Evolutionary conservation across 1,284 basidiomycete species (phyloP), one percentile per base, ranked within the genome.

Genomic region (Ganoderma meredithae): DNA sequence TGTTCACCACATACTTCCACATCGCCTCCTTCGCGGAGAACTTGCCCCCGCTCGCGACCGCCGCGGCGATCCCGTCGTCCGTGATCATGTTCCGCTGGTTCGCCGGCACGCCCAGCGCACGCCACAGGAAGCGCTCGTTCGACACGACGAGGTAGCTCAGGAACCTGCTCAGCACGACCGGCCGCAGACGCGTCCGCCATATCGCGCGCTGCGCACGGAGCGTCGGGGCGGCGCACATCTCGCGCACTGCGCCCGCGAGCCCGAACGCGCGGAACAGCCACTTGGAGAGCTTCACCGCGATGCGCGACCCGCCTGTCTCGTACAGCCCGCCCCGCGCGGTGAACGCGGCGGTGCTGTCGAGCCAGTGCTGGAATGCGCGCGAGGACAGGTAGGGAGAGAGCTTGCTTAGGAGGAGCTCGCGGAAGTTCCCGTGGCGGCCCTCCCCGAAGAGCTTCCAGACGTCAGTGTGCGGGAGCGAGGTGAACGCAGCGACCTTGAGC

Each of bases 1-100:
- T 73, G 63, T 72, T 66, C 63, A 73, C 72, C 40, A 73, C 72
- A 66, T 73, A 73, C 58, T 61, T 65, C 72, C 72, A 73, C 72
- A 73, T 71, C 64, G 72, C 69, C 62, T 71, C 71, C 69, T 72
- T 72, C 17, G 65, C 69, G 33, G 60, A 64, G 58, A 72, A 70
- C 61, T 60, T 56, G 27, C 61, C 47, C 12, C 69, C 69, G 40
- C 66, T 52, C 12, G 63, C 64, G 41, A 66, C 70, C 40, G 66
- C 43, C 7, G 56, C 64, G 40, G 67, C 64, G 40, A 69, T 62
- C 22, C 64, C 72, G 55, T 73, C 71, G 43, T 71, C 72, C 25
- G 65, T 56, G 63, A 73, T 73, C 72, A 73, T 73, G 31, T 70
- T 69, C 31, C 72, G 71, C 65, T 73, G 72, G 67, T 72, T 72